phyloP scores from a whole-genome alignment of 352 stramenopile genomes.

The Phytopythium cucurbitacearum region DNA sequence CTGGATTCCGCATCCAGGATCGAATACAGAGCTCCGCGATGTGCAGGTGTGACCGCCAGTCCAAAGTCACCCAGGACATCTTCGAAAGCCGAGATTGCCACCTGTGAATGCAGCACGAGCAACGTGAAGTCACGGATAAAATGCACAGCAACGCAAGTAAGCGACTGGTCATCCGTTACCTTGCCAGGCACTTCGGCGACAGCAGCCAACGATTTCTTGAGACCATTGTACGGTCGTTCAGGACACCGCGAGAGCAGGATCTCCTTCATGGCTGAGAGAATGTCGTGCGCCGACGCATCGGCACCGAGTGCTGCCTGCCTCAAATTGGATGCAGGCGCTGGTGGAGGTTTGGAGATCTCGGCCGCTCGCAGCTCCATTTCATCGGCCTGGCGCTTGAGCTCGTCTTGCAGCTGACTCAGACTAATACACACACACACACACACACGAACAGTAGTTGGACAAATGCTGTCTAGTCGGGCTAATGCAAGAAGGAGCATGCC shows the following conservation, averaged over 20 bases:
- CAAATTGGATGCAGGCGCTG: conserved; percentile 29
- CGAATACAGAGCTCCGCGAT: conserved; percentile 38
- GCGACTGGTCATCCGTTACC: conserved; percentile 15
- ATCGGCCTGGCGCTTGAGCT: conserved; percentile 17
- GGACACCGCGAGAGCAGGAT: conserved; percentile 54
- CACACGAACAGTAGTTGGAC: neutral
- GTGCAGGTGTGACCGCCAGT: conserved; percentile 28
- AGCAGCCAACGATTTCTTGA: conserved; percentile 73
- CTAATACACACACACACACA: neutral
- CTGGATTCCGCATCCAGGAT: conserved; percentile 49
- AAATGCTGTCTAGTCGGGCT: conserved; percentile 1
- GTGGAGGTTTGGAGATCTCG: conserved; percentile 9
- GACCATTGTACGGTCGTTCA: conserved; percentile 64
- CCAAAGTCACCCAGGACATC: conserved; percentile 72
- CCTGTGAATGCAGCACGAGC: conserved; percentile 15
- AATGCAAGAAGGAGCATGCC: neutral
- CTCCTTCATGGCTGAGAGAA: conserved; percentile 64
- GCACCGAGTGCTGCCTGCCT: conserved; percentile 40
- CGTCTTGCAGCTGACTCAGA: conserved; percentile 22
- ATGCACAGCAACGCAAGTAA: neutral
- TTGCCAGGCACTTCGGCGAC: conserved; percentile 70
- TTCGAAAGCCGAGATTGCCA: conserved; percentile 62
- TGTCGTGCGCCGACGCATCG: conserved; percentile 51
- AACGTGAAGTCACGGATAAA: neutral
- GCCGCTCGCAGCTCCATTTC: conserved; percentile 15